Conservation (phyloP, 768 basidiomycete genomes). For the Atractiella rhizophila region DNA sequence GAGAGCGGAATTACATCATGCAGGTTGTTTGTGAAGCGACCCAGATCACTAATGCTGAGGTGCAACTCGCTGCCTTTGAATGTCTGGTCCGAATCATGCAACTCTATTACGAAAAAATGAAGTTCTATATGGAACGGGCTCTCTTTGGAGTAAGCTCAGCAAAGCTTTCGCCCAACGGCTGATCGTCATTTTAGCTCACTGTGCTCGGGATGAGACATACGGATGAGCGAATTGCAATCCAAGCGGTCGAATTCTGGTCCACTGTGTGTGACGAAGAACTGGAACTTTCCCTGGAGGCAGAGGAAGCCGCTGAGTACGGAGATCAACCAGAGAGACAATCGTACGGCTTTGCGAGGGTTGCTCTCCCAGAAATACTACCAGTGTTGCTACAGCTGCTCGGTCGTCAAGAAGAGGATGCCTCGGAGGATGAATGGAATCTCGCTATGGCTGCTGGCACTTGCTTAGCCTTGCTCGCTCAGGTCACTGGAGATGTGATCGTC, state of each 20-base stretch:
- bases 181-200: slow-evolving; percentile 37
- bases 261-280: slow-evolving; percentile 96
- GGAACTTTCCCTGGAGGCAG: slow-evolving; percentile 67
- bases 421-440: slow-evolving; percentile 96
- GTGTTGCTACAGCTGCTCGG: slow-evolving; percentile 69
- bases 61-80: slow-evolving; percentile 91
- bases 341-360: slow-evolving; percentile 76
- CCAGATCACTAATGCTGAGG: slow-evolving; percentile 47
- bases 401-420: slow-evolving; percentile 84
- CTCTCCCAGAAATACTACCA: slow-evolving; percentile 78
- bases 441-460: slow-evolving; percentile 93
- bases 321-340: slow-evolving; percentile 35
- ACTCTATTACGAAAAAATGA: slow-evolving; percentile 97
- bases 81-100: slow-evolving; percentile 91
- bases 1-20: slow-evolving; percentile 99
- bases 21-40: slow-evolving; percentile 98
- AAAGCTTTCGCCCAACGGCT: neutral
- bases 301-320: slow-evolving; percentile 76
- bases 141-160: slow-evolving; percentile 53
- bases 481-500: slow-evolving; percentile 73
- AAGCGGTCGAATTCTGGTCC: slow-evolving; percentile 98
- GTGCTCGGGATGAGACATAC: slow-evolving; percentile 89
- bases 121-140: slow-evolving; percentile 96
- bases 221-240: slow-evolving; percentile 73
- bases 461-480: slow-evolving; percentile 60